phyloP scores from a whole-genome alignment of 2,329 filamentous ascomycete species.

The Simplicillium aogashimaense region DNA sequence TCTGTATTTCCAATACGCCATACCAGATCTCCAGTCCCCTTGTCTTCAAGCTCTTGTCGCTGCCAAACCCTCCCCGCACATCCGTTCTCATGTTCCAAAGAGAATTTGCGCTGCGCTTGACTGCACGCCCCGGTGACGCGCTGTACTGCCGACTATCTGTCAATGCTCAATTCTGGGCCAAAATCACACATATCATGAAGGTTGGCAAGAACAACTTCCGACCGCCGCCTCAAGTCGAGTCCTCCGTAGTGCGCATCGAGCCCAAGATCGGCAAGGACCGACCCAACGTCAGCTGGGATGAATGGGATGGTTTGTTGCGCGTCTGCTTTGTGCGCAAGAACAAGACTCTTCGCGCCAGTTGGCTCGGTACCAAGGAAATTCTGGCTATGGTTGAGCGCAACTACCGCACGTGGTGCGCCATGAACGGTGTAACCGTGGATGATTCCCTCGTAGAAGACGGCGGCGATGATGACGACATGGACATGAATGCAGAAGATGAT shows the following conservation, averaged over 20 bases:
- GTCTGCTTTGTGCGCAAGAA: slow-evolving; percentile 73
- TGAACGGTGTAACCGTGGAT: slow-evolving; percentile 72
- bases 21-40: slow-evolving; percentile 84
- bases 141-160: slow-evolving; percentile 86
- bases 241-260: slow-evolving; percentile 79
- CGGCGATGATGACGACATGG: slow-evolving; percentile 31
- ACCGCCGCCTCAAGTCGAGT: slow-evolving; percentile 87
- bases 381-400: slow-evolving; percentile 76
- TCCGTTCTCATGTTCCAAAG: slow-evolving; percentile 95
- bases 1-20: slow-evolving; percentile 63
- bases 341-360: slow-evolving; percentile 74
- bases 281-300: slow-evolving; percentile 84
- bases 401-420: slow-evolving; percentile 81
- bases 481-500: slow-evolving; percentile 27
- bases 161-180: slow-evolving; percentile 82
- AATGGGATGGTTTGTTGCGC: slow-evolving; percentile 83
- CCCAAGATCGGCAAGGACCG: slow-evolving; percentile 69
- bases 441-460: slow-evolving; percentile 45
- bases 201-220: slow-evolving; percentile 96
- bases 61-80: slow-evolving; percentile 69
- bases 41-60: slow-evolving; percentile 79
- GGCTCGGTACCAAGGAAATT: slow-evolving; percentile 71
- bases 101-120: slow-evolving; percentile 84
- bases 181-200: slow-evolving; percentile 69
- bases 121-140: slow-evolving; percentile 78